These are phyloP conservation scores for Styphnolobium japonicum DNA, from an alignment of 306 rosid genomes.

Conservation along the genomic window DNA sequence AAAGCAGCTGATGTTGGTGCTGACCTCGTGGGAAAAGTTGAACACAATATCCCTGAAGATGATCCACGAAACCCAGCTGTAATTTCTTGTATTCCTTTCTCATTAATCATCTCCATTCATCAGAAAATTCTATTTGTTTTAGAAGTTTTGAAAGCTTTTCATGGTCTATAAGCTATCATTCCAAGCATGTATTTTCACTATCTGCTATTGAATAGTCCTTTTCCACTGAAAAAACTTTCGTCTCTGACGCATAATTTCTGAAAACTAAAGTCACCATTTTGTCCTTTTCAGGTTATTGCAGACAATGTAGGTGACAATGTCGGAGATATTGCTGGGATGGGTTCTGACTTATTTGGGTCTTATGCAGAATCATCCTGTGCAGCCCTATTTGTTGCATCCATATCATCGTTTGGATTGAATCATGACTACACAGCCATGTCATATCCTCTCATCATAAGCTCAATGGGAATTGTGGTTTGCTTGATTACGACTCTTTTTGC, in stretches of 20 bases:
- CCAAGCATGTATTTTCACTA: neutral
- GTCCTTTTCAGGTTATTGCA: conserved; percentile 58
- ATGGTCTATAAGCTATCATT: neutral
- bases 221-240: neutral
- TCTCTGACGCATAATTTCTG: neutral
- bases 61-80: conserved; percentile 77
- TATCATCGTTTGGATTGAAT: conserved; percentile 57
- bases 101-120: neutral
- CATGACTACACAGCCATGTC: conserved; percentile 72
- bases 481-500: conserved; percentile 65
- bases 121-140: neutral
- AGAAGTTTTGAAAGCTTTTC: neutral
- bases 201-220: neutral
- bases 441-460: conserved; percentile 69
- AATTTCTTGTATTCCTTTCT: conserved; percentile 23
- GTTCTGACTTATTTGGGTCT: conserved; percentile 72
- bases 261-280: neutral
- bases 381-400: conserved; percentile 73
- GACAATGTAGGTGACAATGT: conserved; percentile 79
- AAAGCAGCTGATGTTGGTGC: conserved; percentile 90
- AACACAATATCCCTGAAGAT: conserved; percentile 70
- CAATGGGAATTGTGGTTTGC: conserved; percentile 70
- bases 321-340: conserved; percentile 82
- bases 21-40: conserved; percentile 69
- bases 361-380: conserved; percentile 78